These are phyloP conservation scores for Zoysia matrella DNA, from an alignment of 202 grass and related monocot species.

Conservation along the genomic window DNA sequence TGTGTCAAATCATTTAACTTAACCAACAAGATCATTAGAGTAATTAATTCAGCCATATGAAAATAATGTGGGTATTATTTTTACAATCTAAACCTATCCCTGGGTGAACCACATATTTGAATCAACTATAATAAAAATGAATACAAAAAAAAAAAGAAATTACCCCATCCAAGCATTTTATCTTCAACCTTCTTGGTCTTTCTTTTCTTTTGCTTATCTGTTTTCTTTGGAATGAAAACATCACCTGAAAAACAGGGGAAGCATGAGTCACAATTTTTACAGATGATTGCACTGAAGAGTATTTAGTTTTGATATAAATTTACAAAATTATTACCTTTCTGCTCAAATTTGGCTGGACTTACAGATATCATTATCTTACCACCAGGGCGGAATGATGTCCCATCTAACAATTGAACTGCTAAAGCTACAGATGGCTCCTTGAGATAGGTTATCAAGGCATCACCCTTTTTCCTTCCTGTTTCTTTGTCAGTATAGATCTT, in stretches of 20 bases:
- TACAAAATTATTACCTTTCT: slow-evolving; percentile 26
- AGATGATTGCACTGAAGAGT: slow-evolving; percentile 1
- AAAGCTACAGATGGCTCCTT: slow-evolving; percentile 97
- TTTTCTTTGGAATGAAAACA: slow-evolving; percentile 77
- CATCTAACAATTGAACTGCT: slow-evolving; percentile 88
- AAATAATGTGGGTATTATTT: not conserved
- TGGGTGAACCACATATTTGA: slow-evolving; percentile 9
- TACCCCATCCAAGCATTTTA: slow-evolving; percentile 99
- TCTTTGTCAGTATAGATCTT: slow-evolving; percentile 90
- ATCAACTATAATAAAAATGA: slow-evolving; percentile 15
- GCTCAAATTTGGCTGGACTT: slow-evolving; percentile 55
- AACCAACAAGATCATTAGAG: not conserved
- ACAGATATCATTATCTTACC: slow-evolving; percentile 84
- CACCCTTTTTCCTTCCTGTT: slow-evolving; percentile 93
- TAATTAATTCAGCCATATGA: not conserved
- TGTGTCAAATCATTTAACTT: not conserved
- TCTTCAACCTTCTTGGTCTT: slow-evolving; percentile 89
- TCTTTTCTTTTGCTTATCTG: slow-evolving; percentile 91
- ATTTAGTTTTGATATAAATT: slow-evolving; percentile 15
- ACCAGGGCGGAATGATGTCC: slow-evolving; percentile 77
- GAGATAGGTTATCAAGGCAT: slow-evolving; percentile 90
- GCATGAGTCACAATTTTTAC: slow-evolving; percentile 15
- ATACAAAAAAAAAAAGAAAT: slow-evolving; percentile 18
- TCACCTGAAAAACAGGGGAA: slow-evolving; percentile 56
- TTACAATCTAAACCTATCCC: slow-evolving; percentile 1